Evolutionary conservation across 192 early-diverging fungal species (phyloP).

Genomic region (Podila epicladia): DNA sequence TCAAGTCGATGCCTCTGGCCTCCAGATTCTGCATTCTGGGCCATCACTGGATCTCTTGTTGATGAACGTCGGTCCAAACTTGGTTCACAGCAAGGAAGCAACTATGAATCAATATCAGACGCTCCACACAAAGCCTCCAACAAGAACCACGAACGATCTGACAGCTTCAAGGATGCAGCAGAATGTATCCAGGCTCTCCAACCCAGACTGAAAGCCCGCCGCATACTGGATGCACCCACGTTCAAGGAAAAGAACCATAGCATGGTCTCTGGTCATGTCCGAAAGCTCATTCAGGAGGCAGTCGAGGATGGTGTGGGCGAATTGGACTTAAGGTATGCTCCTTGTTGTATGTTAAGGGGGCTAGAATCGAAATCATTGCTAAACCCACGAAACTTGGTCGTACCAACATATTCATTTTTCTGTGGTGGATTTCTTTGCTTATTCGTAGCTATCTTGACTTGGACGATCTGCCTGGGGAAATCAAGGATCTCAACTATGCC

Average conservation of each 20-base stretch:
- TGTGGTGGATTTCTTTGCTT: not conserved
- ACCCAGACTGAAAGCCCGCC: constrained; percentile 25
- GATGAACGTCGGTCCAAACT: not conserved
- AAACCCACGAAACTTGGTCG: not conserved
- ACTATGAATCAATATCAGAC: not conserved
- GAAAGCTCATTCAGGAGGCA: constrained; percentile 41
- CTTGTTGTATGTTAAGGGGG: not conserved
- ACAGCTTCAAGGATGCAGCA: constrained; percentile 17
- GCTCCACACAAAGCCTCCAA: not conserved
- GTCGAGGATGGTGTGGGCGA: constrained; percentile 47
- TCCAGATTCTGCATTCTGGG: constrained; percentile 31
- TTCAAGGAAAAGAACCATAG: constrained; percentile 30
- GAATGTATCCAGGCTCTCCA: constrained; percentile 20
- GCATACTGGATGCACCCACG: constrained; percentile 28
- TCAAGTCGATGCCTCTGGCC: constrained; percentile 47
- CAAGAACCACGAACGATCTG: constrained; percentile 11
- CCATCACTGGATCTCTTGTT: constrained; percentile 13
- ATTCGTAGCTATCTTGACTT: constrained; percentile 28
- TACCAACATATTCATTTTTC: not conserved
- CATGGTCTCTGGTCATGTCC: constrained; percentile 38
- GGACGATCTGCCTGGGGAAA: constrained; percentile 32
- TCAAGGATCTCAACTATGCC: constrained; percentile 38
- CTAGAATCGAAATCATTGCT: not conserved
- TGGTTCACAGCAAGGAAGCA: not conserved
- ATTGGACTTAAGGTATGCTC: constrained; percentile 39